Evolutionary conservation across 1,284 basidiomycete genomes (phyloP).

Genomic region (Hortiboletus rubellus): DNA sequence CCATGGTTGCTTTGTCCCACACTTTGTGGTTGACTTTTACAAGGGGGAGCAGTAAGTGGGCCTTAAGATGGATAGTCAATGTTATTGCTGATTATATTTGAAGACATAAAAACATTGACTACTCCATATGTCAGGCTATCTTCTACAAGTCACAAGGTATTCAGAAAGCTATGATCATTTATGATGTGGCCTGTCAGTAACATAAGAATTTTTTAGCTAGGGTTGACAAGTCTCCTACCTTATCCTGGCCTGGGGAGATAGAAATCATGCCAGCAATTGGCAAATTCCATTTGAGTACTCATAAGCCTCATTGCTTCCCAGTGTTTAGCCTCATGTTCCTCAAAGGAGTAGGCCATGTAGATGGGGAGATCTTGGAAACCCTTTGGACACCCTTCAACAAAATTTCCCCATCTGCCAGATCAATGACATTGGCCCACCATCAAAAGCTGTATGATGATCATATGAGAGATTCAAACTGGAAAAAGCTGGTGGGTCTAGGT

Average conservation of each 20-base stretch:
- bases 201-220: conserved; percentile 5
- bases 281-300: conserved; percentile 13
- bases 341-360: conserved; percentile 7
- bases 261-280: conserved; percentile 12
- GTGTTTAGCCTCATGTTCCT: conserved; percentile 16
- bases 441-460: conserved; percentile 18
- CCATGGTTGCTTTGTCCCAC: no score
- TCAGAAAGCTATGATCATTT: conserved; percentile 6
- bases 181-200: no score
- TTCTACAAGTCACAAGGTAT: conserved; percentile 6
- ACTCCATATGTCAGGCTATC: no score
- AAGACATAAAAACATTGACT: no score
- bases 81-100: no score
- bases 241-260: conserved; percentile 6
- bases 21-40: no score
- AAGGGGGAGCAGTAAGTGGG: no score
- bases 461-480: conserved; percentile 20
- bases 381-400: conserved; percentile 19
- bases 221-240: neutral
- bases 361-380: conserved; percentile 18
- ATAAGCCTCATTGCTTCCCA: conserved; percentile 12
- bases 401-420: conserved; percentile 11
- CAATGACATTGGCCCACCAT: conserved; percentile 13
- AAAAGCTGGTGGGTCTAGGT: conserved; percentile 14
- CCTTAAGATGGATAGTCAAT: neutral